Conservation (phyloP, 805 yeast species). For the Komagataella mondaviorum region DNA sequence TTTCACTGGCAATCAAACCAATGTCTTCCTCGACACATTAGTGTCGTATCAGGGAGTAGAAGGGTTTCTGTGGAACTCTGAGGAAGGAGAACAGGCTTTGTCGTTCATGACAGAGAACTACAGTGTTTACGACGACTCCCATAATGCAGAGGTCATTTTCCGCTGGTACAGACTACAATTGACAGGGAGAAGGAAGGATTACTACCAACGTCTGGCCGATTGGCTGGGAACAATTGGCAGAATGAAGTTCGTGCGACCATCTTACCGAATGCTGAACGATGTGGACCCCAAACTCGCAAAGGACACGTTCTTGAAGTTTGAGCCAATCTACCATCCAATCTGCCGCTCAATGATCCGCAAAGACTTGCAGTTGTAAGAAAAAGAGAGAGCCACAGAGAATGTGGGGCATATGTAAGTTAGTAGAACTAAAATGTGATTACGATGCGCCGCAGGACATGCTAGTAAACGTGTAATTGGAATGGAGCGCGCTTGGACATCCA, state of each 20-base stretch:
- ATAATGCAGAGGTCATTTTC: constrained; percentile 71
- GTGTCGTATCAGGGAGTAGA: constrained; percentile 30
- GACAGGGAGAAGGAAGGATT: constrained; percentile 30
- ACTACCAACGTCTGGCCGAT: constrained; percentile 45
- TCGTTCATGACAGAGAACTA: constrained; percentile 16
- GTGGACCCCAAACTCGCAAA: constrained; percentile 59
- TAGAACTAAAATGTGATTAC: background rate
- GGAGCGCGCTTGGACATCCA: background rate
- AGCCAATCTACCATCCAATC: constrained; percentile 67
- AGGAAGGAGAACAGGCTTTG: constrained; percentile 19
- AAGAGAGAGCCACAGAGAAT: background rate
- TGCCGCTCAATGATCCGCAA: constrained; percentile 74
- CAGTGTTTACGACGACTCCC: constrained; percentile 33
- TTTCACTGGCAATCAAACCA: constrained; percentile 66
- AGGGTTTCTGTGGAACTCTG: constrained; percentile 23
- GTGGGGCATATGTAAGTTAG: background rate
- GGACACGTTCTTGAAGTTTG: constrained; percentile 45
- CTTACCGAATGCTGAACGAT: constrained; percentile 48
- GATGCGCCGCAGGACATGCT: background rate
- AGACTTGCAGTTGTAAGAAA: constrained; percentile 42
- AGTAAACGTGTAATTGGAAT: background rate
- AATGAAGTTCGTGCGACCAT: constrained; percentile 90
- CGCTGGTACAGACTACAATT: constrained; percentile 66
- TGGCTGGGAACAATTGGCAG: constrained; percentile 91
- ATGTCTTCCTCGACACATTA: constrained; percentile 64